These are phyloP conservation scores for Glutinoglossum americanum DNA, from an alignment of 495 filamentous ascomycete genomes.

Conservation along the genomic window DNA sequence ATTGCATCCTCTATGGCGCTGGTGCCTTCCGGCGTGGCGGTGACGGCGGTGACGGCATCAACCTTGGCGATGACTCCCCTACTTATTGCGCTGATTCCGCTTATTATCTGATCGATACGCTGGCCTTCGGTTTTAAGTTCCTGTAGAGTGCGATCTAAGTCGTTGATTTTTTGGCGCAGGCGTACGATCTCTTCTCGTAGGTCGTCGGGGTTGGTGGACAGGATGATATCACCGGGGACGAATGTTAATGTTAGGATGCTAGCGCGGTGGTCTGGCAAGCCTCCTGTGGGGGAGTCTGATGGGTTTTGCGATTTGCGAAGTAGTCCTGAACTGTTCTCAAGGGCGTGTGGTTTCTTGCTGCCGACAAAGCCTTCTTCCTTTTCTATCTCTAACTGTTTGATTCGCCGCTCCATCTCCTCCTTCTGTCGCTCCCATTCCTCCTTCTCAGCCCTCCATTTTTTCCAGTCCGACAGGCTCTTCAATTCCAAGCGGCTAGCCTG, in stretches of 20 bases:
- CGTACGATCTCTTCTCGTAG: neutral
- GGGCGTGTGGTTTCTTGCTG: neutral
- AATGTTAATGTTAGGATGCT: neutral
- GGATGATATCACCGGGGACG: neutral
- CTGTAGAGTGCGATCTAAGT: neutral
- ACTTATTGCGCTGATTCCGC: neutral
- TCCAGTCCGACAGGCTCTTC: conserved; percentile 18
- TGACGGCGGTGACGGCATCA: neutral
- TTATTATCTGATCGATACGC: neutral
- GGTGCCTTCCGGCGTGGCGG: neutral
- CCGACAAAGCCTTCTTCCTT: neutral
- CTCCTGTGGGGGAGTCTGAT: neutral
- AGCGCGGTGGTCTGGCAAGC: neutral
- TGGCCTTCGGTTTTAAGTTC: neutral
- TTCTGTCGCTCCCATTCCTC: conserved; percentile 15
- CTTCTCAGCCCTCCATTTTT: conserved; percentile 19
- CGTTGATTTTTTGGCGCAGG: neutral
- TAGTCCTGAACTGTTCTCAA: neutral
- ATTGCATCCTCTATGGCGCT: neutral
- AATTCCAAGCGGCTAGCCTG: conserved; percentile 22
- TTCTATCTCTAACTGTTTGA: conserved; percentile 1
- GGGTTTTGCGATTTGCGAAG: neutral
- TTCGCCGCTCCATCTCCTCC: conserved; percentile 2
- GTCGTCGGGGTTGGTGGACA: neutral
- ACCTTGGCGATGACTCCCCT: neutral